Percentiles rank a stretch among this genome's conserved stretches.
phyloP scores from a whole-genome alignment of 768 basidiomycete species.

The Paxillus rubicundulus region DNA sequence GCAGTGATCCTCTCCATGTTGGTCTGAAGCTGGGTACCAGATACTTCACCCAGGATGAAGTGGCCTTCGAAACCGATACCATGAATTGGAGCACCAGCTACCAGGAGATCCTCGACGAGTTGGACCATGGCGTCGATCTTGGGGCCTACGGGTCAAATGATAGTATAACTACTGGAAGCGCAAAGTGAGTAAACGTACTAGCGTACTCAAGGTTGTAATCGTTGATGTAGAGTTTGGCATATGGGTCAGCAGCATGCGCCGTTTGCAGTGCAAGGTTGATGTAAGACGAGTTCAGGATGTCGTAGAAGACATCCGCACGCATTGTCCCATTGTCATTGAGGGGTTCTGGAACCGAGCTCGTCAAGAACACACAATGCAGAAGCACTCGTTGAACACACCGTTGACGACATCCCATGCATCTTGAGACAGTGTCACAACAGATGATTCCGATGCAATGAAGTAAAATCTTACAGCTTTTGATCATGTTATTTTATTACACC shows the following conservation, averaged over 20 bases:
- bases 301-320: conserved; percentile 52
- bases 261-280: conserved; percentile 47
- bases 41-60: conserved; percentile 57
- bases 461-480: conserved; percentile 12
- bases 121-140: conserved; percentile 50
- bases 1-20: conserved; percentile 53
- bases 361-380: neutral
- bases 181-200: conserved; percentile 15
- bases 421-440: conserved; percentile 4
- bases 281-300: conserved; percentile 47
- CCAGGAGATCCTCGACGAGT: conserved; percentile 48
- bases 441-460: neutral
- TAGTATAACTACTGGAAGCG: neutral
- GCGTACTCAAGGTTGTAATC: conserved; percentile 27
- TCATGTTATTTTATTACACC: neutral
- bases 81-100: conserved; percentile 51
- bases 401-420: conserved; percentile 24
- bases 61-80: conserved; percentile 63
- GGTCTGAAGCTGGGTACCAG: conserved; percentile 41
- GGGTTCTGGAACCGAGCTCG: conserved; percentile 7
- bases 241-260: conserved; percentile 30
- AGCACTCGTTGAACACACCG: conserved; percentile 1
- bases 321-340: conserved; percentile 58
- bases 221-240: conserved; percentile 34
- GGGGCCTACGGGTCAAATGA: conserved; percentile 1